Evolutionary conservation across 139 green algal species (phyloP).

Genomic region (Auxenochlorella pyrenoidosa): DNA sequence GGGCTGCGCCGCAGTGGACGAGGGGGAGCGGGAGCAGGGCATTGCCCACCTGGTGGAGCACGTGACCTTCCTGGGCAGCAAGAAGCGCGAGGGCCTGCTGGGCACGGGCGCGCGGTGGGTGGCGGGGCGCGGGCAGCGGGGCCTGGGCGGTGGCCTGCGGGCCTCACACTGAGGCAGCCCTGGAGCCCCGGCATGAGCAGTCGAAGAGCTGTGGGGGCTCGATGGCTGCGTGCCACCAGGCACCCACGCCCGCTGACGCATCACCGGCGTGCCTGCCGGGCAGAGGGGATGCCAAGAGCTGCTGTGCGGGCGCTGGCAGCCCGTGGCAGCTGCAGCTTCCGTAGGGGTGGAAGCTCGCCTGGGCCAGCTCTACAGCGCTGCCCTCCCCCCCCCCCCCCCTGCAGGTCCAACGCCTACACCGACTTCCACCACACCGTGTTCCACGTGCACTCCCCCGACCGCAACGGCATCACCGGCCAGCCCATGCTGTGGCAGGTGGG

Average conservation of each 20-base stretch:
- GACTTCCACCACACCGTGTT: constrained; percentile 99
- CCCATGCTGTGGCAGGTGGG: constrained; percentile 88
- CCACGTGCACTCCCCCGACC: constrained; percentile 92
- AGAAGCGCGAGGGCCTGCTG: constrained; percentile 90
- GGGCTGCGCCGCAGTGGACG: constrained; percentile 65
- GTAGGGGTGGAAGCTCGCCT: too few relatives aligned
- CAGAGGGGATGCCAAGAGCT: too few relatives aligned
- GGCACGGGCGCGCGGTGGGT: constrained; percentile 82
- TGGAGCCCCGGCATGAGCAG: too few relatives aligned
- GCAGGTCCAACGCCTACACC: constrained; percentile 96
- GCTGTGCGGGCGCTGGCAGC: too few relatives aligned
- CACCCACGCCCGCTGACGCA: too few relatives aligned
- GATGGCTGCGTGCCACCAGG: too few relatives aligned
- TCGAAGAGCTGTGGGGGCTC: too few relatives aligned
- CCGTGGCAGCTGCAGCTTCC: too few relatives aligned
- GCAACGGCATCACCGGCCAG: constrained; percentile 71
- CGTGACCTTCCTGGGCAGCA: constrained; percentile 97
- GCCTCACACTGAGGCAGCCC: neutral
- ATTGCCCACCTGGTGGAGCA: constrained; percentile 99
- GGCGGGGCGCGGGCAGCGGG: too few relatives aligned
- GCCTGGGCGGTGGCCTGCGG: neutral
- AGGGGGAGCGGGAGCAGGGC: constrained; percentile 85
- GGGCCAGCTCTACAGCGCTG: too few relatives aligned
- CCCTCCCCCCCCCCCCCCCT: too few relatives aligned
- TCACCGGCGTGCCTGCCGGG: too few relatives aligned